Evolutionary conservation across 2,329 filamentous ascomycete species (phyloP), one percentile per base, ranked within the genome.

Genomic region (Shiraia bambusicola): DNA sequence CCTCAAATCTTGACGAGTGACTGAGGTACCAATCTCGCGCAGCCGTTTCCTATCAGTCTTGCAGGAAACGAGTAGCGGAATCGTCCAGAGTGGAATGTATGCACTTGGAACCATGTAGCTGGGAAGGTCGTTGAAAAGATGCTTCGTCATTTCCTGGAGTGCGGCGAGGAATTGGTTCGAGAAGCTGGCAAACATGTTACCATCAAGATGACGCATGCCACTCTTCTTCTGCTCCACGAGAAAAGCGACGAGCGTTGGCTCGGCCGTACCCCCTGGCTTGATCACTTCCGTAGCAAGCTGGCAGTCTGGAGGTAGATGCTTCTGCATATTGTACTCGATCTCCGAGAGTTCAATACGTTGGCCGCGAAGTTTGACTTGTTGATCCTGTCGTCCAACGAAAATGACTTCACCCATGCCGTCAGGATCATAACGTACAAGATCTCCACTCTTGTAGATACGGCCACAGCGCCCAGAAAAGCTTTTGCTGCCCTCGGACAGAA

Each of bases 401-500:
- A 65, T 60, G 24, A 66, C 54, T 34, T 64, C 63, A 13, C 66
- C 66, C 22, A 61, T 47, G 7, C 60, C 56, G 25, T 67, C 65
- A 0, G 76, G 62, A 3, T 80, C 77, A 42, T 95, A 79, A 2
- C 56, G 53, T 1, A 63, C 56, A 3, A 69, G 46, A 41, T 66
- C 63, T n/a, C 64, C 64, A 7, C 59, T 62, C 46, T 61, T 64
- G 45, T 60, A 67, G 13, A 63, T 48, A 9, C 56, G 49, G 6
- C 88, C 90, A 14, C 36, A 38, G 49, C 65, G 44, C 38, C 70
- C 58, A 72, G 78, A 38, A 75, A 76, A 58, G 75, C 76, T 9
- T 70, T 75, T 36, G 83, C 71, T 65, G 83, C 86, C 37, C 85
- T 40, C 83, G 72, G 52, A 50, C 80, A 83, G 17, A 59, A 83